Base-by-base conservation (phyloP, 169 alveolate genomes). In the Plasmodium vivax region DNA sequence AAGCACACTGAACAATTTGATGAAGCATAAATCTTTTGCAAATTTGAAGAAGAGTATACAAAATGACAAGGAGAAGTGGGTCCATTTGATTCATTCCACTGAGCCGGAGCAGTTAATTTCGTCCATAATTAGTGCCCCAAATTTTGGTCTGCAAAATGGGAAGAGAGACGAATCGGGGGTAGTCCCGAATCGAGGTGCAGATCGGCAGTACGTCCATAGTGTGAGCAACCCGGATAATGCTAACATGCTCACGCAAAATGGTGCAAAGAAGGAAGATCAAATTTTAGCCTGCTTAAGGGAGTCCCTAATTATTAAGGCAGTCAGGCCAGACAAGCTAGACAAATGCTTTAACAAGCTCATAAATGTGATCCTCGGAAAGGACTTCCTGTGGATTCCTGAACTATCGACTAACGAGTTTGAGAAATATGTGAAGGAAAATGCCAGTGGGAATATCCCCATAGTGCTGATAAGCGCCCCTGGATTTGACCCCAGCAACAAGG, bases 401-500 rank as follows among this genome's bases (percentile, higher is more conserved):
- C 92, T 97, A 56, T 90, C 97, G 32, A 96, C 97, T n/a, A 95
- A 84, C 47, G 99, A 98, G 85, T 96, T 98, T 87, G 97, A 95
- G 56, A 97, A 95, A 41, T 96, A 97, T 38, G 99, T 98, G 5
- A 97, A 98, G 75, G 96, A 97, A 75, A 99, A 99, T 95, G 96
- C 98, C 27, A 94, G 95, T 84, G 98, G 98, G 51, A 96, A 98
- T 82, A 96, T 98, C 3, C 99, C 99, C 30, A 95, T 98, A 19
- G 96, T 98, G 8, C 94, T 98, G 92, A 98, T 99, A 81, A 97
- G 99, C 72, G 98, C 99, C 34, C 99, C 99, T 2, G 99, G 99
- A n/a, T 98, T 98, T 95, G 99, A 99, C 94, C 99, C 99, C 14
- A 97, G 99, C 36, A 97, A 97, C 58, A 98, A 98, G 82, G 98